Base-by-base conservation (phyloP, 2,329 filamentous ascomycete genomes). In the Ophiocordyceps camponoti-rufipedis region DNA sequence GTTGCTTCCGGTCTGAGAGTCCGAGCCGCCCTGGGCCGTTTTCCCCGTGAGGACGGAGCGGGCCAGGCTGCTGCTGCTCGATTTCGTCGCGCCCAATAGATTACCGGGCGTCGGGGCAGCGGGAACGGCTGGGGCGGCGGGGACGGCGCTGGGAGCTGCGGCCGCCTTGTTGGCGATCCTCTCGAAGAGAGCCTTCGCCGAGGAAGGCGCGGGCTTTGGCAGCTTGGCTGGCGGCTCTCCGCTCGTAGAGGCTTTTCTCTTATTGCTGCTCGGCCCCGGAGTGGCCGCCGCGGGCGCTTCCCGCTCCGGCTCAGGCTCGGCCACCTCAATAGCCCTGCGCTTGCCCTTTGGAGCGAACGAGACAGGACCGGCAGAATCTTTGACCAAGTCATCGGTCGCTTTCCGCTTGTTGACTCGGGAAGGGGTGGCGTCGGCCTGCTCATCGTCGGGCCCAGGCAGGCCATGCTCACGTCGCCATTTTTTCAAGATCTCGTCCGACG, bases 391-490 rank as follows among this genome's bases (percentile, higher is more conserved):
- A 16, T 75, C 71, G 29, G 69, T 66, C 12, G 74, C 73, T 60
- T 78, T 78, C 49, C 74, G 71, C 63, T 78, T 78, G 50, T 68
- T 67, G 11, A 43, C 6, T 43, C 45, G 49, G 19, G 51, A 55
- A 5, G 61, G 56, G 13, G 58, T 60, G 9, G 54, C 52, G 18
- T 56, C 50, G 2, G 54, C 48, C 8, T 59, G 56, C 41, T 73
- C 67, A 10, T 71, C 68, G 45, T 70, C 66, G 0, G 65, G 62
- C 28, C 70, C 66, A 10, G 71, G 68, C 19, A 78, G 63, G 31
- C 70, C 70, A 52, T 78, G 68, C 46, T 71, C 69, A 40, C 69
- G 60, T 54, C 72, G 70, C 74, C 74, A 78, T 52, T 71, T 71
- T 56, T 69, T 72, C 45, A 77, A 62, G 9, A 75, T 64, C 38